Base-by-base conservation (phyloP, 2,329 filamentous ascomycete species). In the Tolypocladium sp. region DNA sequence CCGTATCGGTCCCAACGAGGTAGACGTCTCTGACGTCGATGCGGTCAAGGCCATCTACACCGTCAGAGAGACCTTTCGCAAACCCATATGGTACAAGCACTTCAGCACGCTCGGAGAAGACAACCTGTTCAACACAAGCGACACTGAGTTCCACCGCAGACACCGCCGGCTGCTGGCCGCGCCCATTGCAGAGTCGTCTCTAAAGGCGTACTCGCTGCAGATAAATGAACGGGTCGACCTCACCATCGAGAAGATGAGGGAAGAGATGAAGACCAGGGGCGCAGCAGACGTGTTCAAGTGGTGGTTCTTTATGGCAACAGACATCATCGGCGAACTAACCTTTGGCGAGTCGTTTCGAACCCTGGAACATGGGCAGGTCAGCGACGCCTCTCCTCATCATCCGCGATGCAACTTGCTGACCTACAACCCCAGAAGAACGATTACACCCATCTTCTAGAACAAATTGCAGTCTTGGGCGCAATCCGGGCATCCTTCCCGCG, bases 261-360 rank as follows among this genome's bases (percentile, higher is more conserved):
- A 73, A 17, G 79, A 82, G 52, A 72, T 74, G 61, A 57, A 64
- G 30, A 42, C 49, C 0, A 61, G 65, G 0, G 71, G 75, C 0
- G 68, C 60, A 0, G 71, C 68, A 0, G 79, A 84, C 60, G 65
- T 83, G 0, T 72, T 74, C 58, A 80, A 81, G 57, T 84, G 81
- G 80, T 79, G 74, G 70, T 66, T 75, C 12, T 80, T 80, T 56
- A 76, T 82, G 73, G 69, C 79, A 0, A 79, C 79, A 0, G 82
- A 84, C 63, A 68, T 82, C 3, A 78, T 83, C 58, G 77, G 73
- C 0, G 73, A 82, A 49, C 63, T 84, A 10, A 75, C 69, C 4
- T 84, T 84, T 64, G 81, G 81, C 1, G 75, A 82, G 25, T 77
- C 78, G 0, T 82, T 83, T 22, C 22, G 30, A 1, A 54, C 49